Conservation (phyloP, 2,329 filamentous ascomycete genomes). For the Scleromitrula shiraiana region DNA sequence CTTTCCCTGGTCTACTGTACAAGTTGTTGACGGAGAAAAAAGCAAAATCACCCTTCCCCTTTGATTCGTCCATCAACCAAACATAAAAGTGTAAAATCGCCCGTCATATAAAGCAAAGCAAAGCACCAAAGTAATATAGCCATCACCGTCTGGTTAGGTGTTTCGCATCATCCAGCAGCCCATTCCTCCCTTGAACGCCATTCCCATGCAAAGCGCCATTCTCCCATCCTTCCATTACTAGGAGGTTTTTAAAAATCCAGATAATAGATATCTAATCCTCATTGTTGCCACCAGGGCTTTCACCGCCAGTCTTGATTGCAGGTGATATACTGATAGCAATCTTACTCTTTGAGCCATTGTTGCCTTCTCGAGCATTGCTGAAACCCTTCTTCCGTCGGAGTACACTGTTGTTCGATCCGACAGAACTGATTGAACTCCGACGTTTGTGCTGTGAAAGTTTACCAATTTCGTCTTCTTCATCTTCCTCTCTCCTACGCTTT, state of each 20-base stretch:
- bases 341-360: slow-evolving; percentile 38
- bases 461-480: slow-evolving; percentile 85
- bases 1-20: neutral
- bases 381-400: slow-evolving; percentile 41
- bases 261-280: neutral
- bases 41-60: no score
- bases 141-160: neutral
- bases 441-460: slow-evolving; percentile 63
- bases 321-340: slow-evolving; percentile 52
- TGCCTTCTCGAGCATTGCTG: slow-evolving; percentile 33
- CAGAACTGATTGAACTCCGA: slow-evolving; percentile 43
- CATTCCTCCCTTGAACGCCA: slow-evolving; percentile 5
- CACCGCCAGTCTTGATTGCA: slow-evolving; percentile 28
- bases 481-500: slow-evolving; percentile 85
- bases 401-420: slow-evolving; percentile 22
- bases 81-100: neutral
- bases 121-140: neutral
- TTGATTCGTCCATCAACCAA: no score
- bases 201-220: slow-evolving; percentile 7
- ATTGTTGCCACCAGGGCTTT: slow-evolving; percentile 15
- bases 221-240: neutral
- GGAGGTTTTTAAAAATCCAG: neutral
- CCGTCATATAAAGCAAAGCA: neutral
- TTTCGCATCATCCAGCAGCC: neutral
- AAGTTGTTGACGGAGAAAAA: neutral